These are phyloP conservation scores for Endothia cerciana DNA, from an alignment of 2,329 filamentous ascomycete genomes.

Conservation along the genomic window DNA sequence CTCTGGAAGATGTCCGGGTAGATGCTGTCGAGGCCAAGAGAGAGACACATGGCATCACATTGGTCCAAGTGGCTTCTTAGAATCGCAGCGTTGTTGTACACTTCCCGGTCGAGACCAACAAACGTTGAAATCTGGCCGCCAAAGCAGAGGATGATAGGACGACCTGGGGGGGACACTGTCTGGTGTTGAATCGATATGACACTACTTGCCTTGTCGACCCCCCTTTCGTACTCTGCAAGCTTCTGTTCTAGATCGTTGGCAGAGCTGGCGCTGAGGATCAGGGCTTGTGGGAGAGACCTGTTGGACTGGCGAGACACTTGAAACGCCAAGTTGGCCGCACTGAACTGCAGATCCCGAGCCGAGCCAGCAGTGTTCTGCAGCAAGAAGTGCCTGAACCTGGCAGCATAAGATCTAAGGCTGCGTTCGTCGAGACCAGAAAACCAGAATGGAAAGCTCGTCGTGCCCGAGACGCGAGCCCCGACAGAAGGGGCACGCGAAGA, in stretches of 20 bases:
- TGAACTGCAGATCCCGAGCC: not conserved
- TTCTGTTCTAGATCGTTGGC: conserved; percentile 32
- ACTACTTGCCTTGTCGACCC: too few species aligned
- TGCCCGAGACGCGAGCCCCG: too few species aligned
- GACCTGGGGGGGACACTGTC: not conserved
- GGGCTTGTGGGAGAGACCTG: conserved; percentile 29
- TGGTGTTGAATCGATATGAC: too few species aligned
- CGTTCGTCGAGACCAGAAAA: conserved; percentile 11
- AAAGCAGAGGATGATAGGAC: conserved; percentile 18
- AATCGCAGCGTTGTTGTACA: conserved; percentile 36
- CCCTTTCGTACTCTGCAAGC: not conserved
- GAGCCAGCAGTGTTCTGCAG: not conserved
- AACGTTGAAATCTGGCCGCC: conserved; percentile 37
- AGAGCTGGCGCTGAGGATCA: conserved; percentile 36
- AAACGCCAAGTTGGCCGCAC: conserved; percentile 36
- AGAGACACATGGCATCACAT: conserved; percentile 26
- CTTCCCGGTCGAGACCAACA: conserved; percentile 33
- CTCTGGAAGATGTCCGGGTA: conserved; percentile 40
- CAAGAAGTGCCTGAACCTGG: not conserved
- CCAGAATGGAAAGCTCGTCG: conserved; percentile 10
- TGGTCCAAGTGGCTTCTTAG: conserved; percentile 36
- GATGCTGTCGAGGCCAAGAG: conserved; percentile 35
- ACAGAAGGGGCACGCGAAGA: too few species aligned
- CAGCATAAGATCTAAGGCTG: not conserved
- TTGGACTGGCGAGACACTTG: conserved; percentile 39